A percentile compares a stretch with the other conserved stretches of the same genome.
phyloP scores from a whole-genome alignment of 208 protist genomes.

The Endotrypanum monterogeii region DNA sequence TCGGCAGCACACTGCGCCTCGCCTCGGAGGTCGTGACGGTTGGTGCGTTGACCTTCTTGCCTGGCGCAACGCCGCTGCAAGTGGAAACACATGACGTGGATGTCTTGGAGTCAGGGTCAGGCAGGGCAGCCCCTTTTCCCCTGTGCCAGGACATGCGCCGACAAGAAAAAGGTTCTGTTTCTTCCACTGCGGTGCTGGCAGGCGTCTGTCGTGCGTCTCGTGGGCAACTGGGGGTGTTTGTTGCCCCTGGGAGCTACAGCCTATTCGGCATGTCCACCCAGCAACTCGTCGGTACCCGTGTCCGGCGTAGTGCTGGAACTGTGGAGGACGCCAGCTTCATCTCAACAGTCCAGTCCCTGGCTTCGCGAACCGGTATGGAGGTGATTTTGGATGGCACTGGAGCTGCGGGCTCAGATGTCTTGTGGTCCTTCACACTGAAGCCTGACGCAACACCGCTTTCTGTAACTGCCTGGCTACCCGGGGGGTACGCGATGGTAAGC shows the following conservation, averaged over 20 bases:
- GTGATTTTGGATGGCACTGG: constrained; percentile 9
- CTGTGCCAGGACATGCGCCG: neutral
- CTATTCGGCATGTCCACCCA: constrained; percentile 17
- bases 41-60: constrained; percentile 26
- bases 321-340: constrained; percentile 18
- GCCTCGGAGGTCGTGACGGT: constrained; percentile 21
- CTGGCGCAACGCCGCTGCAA: constrained; percentile 12
- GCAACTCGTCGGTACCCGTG: constrained; percentile 13
- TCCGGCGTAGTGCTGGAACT: constrained; percentile 16
- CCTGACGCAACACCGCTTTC: constrained; percentile 17
- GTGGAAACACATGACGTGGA: neutral
- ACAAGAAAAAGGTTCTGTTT: neutral
- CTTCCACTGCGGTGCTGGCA: constrained; percentile 1
- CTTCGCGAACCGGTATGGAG: constrained; percentile 10
- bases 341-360: constrained; percentile 7
- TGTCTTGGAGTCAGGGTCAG: neutral
- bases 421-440: constrained; percentile 14
- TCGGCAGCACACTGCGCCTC: constrained; percentile 22
- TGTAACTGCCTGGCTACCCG: constrained; percentile 13
- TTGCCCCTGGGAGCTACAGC: constrained; percentile 5
- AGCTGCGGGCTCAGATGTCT: neutral
- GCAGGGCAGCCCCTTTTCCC: neutral
- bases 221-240: constrained; percentile 15
- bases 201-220: constrained; percentile 20
- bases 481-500: constrained; percentile 17